Evolutionary conservation across 2,329 filamentous ascomycete genomes (phyloP).

Genomic region (Phaeosphaeriaceae sp.): DNA sequence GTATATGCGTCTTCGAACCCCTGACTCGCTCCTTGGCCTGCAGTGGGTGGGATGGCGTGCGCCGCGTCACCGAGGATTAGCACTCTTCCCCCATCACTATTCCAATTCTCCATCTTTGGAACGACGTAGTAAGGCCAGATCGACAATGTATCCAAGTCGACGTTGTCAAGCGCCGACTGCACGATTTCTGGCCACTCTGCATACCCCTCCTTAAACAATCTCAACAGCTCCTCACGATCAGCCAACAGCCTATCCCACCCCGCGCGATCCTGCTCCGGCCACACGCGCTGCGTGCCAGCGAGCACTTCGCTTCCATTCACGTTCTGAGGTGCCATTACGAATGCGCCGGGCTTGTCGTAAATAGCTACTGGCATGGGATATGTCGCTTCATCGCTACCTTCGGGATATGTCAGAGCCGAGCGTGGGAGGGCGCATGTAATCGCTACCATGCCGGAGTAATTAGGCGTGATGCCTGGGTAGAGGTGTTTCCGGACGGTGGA

Average conservation of each 20-base stretch:
- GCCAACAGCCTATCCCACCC: slow-evolving; percentile 44
- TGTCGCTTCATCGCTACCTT: slow-evolving; percentile 8
- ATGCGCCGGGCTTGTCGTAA: slow-evolving; percentile 44
- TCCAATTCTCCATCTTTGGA: slow-evolving; percentile 47
- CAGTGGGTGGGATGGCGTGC: slow-evolving; percentile 68
- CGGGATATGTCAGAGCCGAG: slow-evolving; percentile 7
- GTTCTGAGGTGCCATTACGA: slow-evolving; percentile 50
- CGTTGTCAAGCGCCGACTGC: slow-evolving; percentile 19
- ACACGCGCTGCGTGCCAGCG: slow-evolving; percentile 46
- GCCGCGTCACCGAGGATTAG: slow-evolving; percentile 68
- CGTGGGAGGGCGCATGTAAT: slow-evolving; percentile 44
- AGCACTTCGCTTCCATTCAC: slow-evolving; percentile 44
- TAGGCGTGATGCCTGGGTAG: slow-evolving; percentile 55
- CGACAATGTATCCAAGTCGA: slow-evolving; percentile 17
- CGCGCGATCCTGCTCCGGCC: slow-evolving; percentile 39
- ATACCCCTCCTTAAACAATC: slow-evolving; percentile 12
- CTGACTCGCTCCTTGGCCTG: slow-evolving; percentile 66
- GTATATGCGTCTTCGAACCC: slow-evolving; percentile 62
- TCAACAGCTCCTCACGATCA: slow-evolving; percentile 32
- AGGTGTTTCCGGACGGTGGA: slow-evolving; percentile 63
- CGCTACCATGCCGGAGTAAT: slow-evolving; percentile 59
- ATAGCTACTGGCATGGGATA: slow-evolving; percentile 42
- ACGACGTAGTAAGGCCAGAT: slow-evolving; percentile 35
- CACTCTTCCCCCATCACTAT: slow-evolving; percentile 54
- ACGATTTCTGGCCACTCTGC: slow-evolving; percentile 23